These are phyloP conservation scores for Aspergillus clavatus DNA, from an alignment of 2,329 filamentous ascomycete genomes.

Conservation along the genomic window DNA sequence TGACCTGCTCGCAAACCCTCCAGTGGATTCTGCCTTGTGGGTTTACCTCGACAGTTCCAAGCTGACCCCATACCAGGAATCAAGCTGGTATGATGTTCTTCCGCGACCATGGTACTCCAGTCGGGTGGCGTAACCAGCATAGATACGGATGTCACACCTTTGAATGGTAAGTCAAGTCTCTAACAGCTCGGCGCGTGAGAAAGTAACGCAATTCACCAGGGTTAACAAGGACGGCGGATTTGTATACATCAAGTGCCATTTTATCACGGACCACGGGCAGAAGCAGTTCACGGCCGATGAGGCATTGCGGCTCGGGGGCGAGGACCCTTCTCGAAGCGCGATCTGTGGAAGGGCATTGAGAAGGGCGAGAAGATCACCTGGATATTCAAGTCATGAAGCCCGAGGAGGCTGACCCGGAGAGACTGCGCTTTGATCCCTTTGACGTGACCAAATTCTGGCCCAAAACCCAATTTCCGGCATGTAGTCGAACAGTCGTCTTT, in stretches of 20 bases:
- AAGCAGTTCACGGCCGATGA: conserved; percentile 46
- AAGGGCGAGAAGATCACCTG: conserved; percentile 40
- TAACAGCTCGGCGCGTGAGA: too few relatives aligned
- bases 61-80: conserved; percentile 25
- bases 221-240: conserved; percentile 47
- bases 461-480: conserved; percentile 41
- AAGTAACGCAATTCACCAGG: too few relatives aligned
- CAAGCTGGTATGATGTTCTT: conserved; percentile 50
- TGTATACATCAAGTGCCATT: conserved; percentile 51
- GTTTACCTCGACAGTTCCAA: too few relatives aligned
- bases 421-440: conserved; percentile 51
- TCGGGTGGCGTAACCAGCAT: conserved; percentile 41
- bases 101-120: conserved; percentile 47
- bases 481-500: background rate
- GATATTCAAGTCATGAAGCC: conserved; percentile 47
- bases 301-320: conserved; percentile 43
- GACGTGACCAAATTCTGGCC: conserved; percentile 54
- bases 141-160: conserved; percentile 47
- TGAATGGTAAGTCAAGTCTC: conserved; percentile 32
- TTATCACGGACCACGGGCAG: conserved; percentile 45
- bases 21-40: too few relatives aligned
- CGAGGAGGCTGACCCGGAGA: conserved; percentile 44
- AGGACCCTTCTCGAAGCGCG: conserved; percentile 49
- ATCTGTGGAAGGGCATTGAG: conserved; percentile 45
- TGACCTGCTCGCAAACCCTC: conserved; percentile 47